Conservation (phyloP, 164 flowering plant genomes). For the Amborella trichopoda region DNA sequence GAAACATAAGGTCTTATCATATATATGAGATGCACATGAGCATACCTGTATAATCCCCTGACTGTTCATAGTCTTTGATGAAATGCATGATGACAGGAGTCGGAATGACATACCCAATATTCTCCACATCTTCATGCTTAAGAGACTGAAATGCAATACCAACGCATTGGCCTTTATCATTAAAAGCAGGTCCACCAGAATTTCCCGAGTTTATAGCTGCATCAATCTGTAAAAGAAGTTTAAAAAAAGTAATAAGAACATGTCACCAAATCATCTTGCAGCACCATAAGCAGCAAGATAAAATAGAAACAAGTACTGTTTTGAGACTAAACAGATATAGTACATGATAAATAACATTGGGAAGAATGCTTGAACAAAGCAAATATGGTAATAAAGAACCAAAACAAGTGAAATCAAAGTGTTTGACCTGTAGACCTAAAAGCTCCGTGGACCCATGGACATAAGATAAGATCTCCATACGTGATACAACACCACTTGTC, state of each 20-base stretch:
- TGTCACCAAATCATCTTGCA: too few species aligned
- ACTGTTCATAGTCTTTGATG: constrained; percentile 85
- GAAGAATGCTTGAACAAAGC: constrained; percentile 1
- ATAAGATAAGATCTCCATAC: constrained; percentile 95
- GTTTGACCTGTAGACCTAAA: constrained; percentile 94
- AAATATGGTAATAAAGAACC: not conserved
- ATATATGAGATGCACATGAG: not conserved
- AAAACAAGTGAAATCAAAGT: not conserved
- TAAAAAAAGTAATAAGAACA: constrained; percentile 5
- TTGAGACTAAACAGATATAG: too few species aligned
- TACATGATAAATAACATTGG: too few species aligned
- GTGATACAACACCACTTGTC: constrained; percentile 97
- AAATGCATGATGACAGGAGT: constrained; percentile 95
- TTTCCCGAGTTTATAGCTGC: constrained; percentile 99
- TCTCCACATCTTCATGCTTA: constrained; percentile 92
- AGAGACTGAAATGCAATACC: constrained; percentile 99
- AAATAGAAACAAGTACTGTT: too few species aligned
- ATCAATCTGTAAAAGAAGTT: constrained; percentile 61
- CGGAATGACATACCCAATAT: constrained; percentile 98
- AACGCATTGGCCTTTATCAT: constrained; percentile 83
- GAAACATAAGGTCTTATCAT: not conserved
- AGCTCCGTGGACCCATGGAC: constrained; percentile 96
- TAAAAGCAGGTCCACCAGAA: constrained; percentile 99
- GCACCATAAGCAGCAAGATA: too few species aligned
- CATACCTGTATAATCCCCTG: constrained; percentile 85